Base-by-base conservation (phyloP, 495 filamentous ascomycete genomes). In the Penicillium riverlandense region DNA sequence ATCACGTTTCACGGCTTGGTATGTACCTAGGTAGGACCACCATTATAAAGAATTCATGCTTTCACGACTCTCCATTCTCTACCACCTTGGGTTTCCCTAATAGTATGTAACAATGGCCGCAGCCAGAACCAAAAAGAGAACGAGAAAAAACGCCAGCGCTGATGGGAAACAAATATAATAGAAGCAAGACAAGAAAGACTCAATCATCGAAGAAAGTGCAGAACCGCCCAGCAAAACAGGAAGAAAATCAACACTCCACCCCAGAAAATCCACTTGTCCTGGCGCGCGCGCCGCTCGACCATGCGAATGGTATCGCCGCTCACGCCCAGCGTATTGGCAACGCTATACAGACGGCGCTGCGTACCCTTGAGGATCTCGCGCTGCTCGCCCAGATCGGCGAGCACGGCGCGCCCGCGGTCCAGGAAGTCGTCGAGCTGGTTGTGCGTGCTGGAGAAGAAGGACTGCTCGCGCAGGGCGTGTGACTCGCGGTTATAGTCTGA, bases 231-330 rank as follows among this genome's bases (percentile, higher is more conserved):
- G 56, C 90, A 96, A 63, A 98, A 97, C 35, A 75, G 62, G 47
- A 97, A 85, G 65, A 98, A 98, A n/a, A 90, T 59, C 30, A 94
- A 62, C 14, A 94, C 88, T 0, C 92, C 89, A 11, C 62, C 84
- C 79, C 85, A 86, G 63, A 98, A 98, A 27, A 98, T 94, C 91
- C 90, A 97, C 67, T 96, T 96, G 55, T 98, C 92, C 72, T 96
- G 82, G 63, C 78, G 84, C 41, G 92, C 90, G 48, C 92, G 76
- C 55, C 92, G 70, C 64, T 97, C 90, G 39, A 98, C 67, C 87
- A 90, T 96, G 11, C 94, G 78, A 44, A 98, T 98, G 6, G 92
- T 98, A 61, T 97, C 94, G 28, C 91, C 90, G 61, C 84, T 90
- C 31, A 98, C 77, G 7, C 92, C 92, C 48, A 98, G 66, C 28